Conservation (phyloP, 176 grass and related monocot genomes). For the Phoenix roebelenii region DNA sequence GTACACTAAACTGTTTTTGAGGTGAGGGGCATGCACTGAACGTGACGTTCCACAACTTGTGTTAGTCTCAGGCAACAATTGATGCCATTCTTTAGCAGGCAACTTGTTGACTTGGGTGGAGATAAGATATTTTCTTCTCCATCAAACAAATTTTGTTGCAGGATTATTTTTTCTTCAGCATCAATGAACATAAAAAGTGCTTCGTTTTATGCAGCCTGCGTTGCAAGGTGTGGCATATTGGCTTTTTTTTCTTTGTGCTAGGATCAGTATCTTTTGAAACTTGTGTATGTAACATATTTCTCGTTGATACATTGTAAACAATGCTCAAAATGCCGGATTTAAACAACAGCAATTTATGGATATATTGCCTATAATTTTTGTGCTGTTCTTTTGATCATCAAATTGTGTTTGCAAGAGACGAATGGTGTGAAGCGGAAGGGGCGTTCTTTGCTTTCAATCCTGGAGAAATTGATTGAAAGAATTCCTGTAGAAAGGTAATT, state of each 20-base stretch:
- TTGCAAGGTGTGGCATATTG: constrained; percentile 62
- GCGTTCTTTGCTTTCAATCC: constrained; percentile 22
- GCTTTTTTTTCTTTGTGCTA: constrained; percentile 36
- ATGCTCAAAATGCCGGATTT: constrained; percentile 33
- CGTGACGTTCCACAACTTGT: constrained; percentile 16
- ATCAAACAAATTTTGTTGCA: constrained; percentile 30
- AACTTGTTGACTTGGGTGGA: constrained; percentile 13
- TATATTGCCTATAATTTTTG: constrained; percentile 24
- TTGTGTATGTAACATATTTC: constrained; percentile 51
- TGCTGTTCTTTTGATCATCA: constrained; percentile 57
- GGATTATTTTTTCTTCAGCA: constrained; percentile 36
- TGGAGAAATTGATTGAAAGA: constrained; percentile 24
- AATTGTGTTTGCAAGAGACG: constrained; percentile 91
- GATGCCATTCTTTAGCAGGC: constrained; percentile 34
- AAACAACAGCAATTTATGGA: constrained; percentile 19
- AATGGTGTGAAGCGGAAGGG: constrained; percentile 38
- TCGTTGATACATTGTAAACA: constrained; percentile 32
- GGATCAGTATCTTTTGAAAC: constrained; percentile 38
- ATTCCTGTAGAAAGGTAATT: constrained; percentile 37
- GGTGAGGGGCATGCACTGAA: constrained; percentile 2
- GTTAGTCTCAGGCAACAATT: constrained; percentile 37
- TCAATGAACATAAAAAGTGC: constrained; percentile 14
- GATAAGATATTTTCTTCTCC: constrained; percentile 21
- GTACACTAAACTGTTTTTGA: neutral
- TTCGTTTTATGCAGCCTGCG: constrained; percentile 20